Base-by-base conservation (phyloP, 345 rosid genomes). In the Xanthoceras sorbifolium region DNA sequence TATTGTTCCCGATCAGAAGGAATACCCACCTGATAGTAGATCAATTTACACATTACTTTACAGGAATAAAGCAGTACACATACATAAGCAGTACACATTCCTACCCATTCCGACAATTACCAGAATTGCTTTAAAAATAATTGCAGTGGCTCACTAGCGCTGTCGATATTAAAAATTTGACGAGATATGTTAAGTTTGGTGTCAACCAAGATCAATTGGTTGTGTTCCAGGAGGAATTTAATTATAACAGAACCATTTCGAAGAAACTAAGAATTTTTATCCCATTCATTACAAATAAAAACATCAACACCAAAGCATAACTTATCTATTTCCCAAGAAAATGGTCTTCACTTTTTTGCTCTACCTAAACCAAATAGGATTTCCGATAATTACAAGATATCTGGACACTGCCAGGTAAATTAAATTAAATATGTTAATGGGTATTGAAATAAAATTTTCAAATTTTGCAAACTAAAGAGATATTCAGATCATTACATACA, bases 1-100 rank as follows among this genome's bases (percentile, higher is more conserved):
- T 94, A 94, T 73, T 92, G 95, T 69, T 90, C 97, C 34, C 97
- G 84, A 52, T 87, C 90, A 64, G 85, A 67, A 54, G 99, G 97
- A 78, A 91, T 84, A 65, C 98, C 98, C 26, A 92, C 90, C 99
- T 94, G 88, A 28, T 57, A 73, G 78, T 61, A 64, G 65, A 42
- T 32, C 17, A 83, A 70, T 48, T 36, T 12, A 64, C 32, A 67
- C 26, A 61, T 74, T 67, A 38, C 36, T 62, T 40, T 3, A 42
- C 36, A 70, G 28, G 12, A 78, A 22, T 67, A 29, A 7, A 64
- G 2, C 34, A 57, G 18, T 9, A 34, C 14, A 14, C 15, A 38
- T 25, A 34, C 65, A n/a, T n/a, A n/a, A n/a, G n/a, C n/a, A n/a
- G n/a, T n/a, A n/a, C n/a, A n/a, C 10, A n/a, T 31, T 54, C 72